A percentile compares a stretch with the other conserved stretches of the same genome.
phyloP scores from a whole-genome alignment of 805 yeast genomes.

The Blastobotrys terrestris region DNA sequence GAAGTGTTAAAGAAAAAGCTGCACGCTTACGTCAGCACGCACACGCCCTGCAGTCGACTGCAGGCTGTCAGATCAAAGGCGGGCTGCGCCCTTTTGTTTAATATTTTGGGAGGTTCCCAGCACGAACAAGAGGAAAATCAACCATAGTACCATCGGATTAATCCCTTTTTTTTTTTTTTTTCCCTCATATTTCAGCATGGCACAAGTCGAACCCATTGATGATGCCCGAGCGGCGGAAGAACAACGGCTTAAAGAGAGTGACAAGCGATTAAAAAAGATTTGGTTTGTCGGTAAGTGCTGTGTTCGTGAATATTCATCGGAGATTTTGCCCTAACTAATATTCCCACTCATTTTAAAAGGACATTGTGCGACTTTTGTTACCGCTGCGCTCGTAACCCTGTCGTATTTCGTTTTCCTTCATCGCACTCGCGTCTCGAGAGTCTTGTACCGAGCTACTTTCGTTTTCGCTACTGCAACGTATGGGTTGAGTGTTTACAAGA shows the following conservation, averaged over 20 bases:
- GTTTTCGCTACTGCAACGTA: slow-evolving; percentile 20
- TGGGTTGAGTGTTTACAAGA: slow-evolving; percentile 26
- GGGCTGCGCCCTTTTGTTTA: neutral
- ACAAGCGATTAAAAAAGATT: neutral
- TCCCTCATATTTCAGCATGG: neutral
- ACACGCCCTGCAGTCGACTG: neutral
- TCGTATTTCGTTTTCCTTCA: slow-evolving; percentile 22
- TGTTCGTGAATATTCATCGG: no score
- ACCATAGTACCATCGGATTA: no score
- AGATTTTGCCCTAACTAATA: neutral
- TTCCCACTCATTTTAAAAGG: slow-evolving; percentile 8
- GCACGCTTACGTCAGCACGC: neutral
- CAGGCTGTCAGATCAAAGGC: neutral
- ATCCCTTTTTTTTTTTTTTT: no score
- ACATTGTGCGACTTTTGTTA: slow-evolving; percentile 12
- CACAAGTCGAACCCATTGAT: neutral
- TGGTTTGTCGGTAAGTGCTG: neutral
- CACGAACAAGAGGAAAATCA: neutral
- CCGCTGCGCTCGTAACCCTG: slow-evolving; percentile 12
- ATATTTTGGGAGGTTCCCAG: neutral
- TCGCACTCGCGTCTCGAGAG: slow-evolving; percentile 18
- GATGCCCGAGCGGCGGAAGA: neutral
- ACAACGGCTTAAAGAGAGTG: neutral
- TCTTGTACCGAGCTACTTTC: slow-evolving; percentile 25
- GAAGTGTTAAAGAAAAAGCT: no score